These are phyloP conservation scores for Hamamelis virginiana DNA, from an alignment of 164 flowering plant species.

Conservation along the genomic window DNA sequence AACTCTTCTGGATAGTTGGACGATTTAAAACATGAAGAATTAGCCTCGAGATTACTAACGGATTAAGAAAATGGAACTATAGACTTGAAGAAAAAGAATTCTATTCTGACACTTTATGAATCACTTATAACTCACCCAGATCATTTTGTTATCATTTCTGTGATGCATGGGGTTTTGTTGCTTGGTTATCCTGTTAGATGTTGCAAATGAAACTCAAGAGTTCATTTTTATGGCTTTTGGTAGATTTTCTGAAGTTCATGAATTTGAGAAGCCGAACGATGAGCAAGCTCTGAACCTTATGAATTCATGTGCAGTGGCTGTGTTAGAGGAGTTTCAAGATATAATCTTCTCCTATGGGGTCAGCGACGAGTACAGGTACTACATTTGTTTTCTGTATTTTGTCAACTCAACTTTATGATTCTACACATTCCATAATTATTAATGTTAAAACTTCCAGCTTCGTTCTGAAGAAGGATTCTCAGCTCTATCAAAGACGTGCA, in stretches of 20 bases:
- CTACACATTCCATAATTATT: conserved; percentile 6
- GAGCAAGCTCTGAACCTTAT: conserved; percentile 72
- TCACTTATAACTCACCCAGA: background rate
- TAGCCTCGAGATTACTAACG: background rate
- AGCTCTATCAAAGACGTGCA: conserved; percentile 51
- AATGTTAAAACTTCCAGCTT: conserved; percentile 51
- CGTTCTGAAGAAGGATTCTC: conserved; percentile 61
- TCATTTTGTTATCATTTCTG: background rate
- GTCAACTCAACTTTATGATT: background rate
- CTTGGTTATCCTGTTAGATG: background rate
- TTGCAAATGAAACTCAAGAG: background rate
- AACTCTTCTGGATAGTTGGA: background rate
- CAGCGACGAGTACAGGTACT: conserved; percentile 92
- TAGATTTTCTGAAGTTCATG: conserved; percentile 80
- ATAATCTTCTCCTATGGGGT: conserved; percentile 80
- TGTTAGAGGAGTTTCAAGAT: conserved; percentile 68
- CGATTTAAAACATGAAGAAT: background rate
- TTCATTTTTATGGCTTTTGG: conserved; percentile 14
- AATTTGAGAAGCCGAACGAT: conserved; percentile 89
- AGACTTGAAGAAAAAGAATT: background rate
- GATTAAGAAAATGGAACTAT: background rate
- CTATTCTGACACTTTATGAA: background rate
- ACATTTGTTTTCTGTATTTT: background rate
- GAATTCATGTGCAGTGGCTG: conserved; percentile 83
- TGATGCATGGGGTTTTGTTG: background rate